phyloP scores from a whole-genome alignment of 495 filamentous ascomycete species.

The Parachaetomium inaequale region DNA sequence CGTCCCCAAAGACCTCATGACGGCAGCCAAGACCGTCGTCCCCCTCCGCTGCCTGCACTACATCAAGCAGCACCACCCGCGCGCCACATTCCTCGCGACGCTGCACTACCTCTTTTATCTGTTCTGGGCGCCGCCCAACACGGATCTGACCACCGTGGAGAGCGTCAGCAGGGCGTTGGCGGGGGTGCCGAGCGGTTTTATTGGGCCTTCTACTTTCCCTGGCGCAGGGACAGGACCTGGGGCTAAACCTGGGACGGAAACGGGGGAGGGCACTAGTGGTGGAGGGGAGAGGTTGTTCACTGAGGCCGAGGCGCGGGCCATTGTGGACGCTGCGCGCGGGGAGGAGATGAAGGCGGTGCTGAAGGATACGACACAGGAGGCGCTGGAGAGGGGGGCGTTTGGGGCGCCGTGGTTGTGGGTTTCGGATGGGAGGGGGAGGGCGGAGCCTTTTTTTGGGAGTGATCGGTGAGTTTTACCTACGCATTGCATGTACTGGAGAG shows the following conservation, averaged over 20 bases:
- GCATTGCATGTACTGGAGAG: not conserved
- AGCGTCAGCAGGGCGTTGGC: slow-evolving; percentile 30
- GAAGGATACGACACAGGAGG: slow-evolving; percentile 55
- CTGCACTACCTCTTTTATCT: slow-evolving; percentile 36
- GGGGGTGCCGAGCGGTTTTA: slow-evolving; percentile 18
- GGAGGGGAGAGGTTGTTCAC: slow-evolving; percentile 27
- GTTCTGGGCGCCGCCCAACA: slow-evolving; percentile 42
- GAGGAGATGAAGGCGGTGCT: slow-evolving; percentile 58
- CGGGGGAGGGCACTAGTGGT: not conserved
- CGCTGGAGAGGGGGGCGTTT: slow-evolving; percentile 62
- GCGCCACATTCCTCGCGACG: slow-evolving; percentile 24
- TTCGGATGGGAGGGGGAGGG: slow-evolving; percentile 51
- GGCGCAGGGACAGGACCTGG: no score
- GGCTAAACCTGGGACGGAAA: no score
- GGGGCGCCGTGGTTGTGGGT: slow-evolving; percentile 75
- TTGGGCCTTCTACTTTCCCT: no score
- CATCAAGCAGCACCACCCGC: slow-evolving; percentile 54
- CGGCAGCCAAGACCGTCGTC: slow-evolving; percentile 30
- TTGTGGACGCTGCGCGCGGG: slow-evolving; percentile 47
- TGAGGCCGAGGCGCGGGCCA: slow-evolving; percentile 40
- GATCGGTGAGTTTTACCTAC: slow-evolving; percentile 50
- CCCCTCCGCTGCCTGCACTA: slow-evolving; percentile 62
- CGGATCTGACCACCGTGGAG: slow-evolving; percentile 26
- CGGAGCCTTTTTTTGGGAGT: slow-evolving; percentile 74
- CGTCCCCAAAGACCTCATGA: slow-evolving; percentile 40